Conservation (phyloP, 768 basidiomycete species). For the Lentinula sp. region DNA sequence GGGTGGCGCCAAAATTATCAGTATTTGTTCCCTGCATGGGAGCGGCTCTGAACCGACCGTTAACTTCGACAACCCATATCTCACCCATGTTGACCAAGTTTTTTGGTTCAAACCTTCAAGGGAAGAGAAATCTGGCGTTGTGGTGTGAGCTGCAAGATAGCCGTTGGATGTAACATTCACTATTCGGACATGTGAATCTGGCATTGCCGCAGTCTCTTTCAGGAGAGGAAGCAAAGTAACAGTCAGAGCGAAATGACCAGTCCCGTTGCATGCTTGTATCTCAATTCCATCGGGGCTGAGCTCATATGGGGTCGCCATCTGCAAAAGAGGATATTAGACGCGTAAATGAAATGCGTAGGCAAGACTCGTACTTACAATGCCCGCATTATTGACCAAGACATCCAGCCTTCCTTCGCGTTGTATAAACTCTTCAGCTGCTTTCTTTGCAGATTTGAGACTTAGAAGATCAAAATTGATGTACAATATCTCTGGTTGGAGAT, state of each 20-base stretch:
- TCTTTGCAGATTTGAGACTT: constrained; percentile 2
- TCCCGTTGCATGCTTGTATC: constrained; percentile 6
- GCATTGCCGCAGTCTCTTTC: neutral
- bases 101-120: constrained; percentile 7
- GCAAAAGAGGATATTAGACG: neutral
- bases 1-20: neutral
- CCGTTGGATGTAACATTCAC: constrained; percentile 5
- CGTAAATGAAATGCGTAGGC: neutral
- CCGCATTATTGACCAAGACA: constrained; percentile 11
- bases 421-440: constrained; percentile 9
- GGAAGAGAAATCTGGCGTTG: constrained; percentile 3
- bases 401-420: constrained; percentile 6
- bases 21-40: too few species aligned
- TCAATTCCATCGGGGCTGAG: constrained; percentile 7
- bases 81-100: neutral
- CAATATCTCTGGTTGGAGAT: neutral
- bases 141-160: neutral
- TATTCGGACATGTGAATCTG: constrained; percentile 7
- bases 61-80: constrained; percentile 8
- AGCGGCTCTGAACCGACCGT: neutral
- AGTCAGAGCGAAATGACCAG: constrained; percentile 7
- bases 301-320: constrained; percentile 7
- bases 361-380: constrained; percentile 3
- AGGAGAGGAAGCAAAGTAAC: constrained; percentile 5
- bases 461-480: constrained; percentile 8